phyloP scores from a whole-genome alignment of 208 protist genomes.

The Trypanosoma mega region DNA sequence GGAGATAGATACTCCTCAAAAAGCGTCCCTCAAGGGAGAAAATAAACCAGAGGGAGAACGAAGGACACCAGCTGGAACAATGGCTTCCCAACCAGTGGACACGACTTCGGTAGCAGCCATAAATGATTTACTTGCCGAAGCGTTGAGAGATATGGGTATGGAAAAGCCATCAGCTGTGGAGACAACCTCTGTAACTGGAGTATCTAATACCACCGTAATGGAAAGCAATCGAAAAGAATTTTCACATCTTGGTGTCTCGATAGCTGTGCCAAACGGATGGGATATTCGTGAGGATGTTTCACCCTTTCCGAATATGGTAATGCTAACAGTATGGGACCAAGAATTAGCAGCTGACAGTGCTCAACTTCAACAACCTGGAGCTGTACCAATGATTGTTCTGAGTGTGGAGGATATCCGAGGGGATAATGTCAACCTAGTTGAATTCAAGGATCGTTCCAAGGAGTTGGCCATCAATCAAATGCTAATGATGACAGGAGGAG shows the following conservation, averaged over 20 bases:
- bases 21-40: background rate
- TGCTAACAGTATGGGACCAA: constrained; percentile 71
- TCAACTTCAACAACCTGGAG: constrained; percentile 35
- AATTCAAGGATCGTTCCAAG: constrained; percentile 83
- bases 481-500: constrained; percentile 80
- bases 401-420: constrained; percentile 73
- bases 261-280: constrained; percentile 58
- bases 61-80: background rate
- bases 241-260: constrained; percentile 50
- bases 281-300: constrained; percentile 70
- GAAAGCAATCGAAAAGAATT: constrained; percentile 7
- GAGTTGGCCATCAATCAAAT: constrained; percentile 70
- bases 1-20: background rate
- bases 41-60: background rate
- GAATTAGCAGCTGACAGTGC: constrained; percentile 39
- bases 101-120: background rate
- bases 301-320: constrained; percentile 76
- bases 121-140: constrained; percentile 15
- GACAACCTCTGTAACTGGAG: background rate
- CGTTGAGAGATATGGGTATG: constrained; percentile 15
- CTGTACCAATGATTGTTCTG: constrained; percentile 62
- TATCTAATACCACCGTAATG: background rate
- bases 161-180: background rate
- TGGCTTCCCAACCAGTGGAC: background rate
- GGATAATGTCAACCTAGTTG: constrained; percentile 65